Base-by-base conservation (phyloP, 176 grass and related monocot species). In the Saccharum officinarum region DNA sequence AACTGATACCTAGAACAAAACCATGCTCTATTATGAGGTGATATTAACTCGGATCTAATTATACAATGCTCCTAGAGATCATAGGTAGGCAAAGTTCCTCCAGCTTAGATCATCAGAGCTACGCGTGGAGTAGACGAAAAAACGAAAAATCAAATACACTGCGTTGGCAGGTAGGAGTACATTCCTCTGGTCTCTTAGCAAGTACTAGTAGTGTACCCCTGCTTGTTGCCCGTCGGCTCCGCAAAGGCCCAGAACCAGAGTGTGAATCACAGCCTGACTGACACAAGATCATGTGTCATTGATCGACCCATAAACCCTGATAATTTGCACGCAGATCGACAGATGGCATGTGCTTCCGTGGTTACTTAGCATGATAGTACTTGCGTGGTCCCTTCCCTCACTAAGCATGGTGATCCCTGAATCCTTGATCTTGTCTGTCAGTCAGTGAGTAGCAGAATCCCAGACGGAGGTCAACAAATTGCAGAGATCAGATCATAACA, bases 391-490 rank as follows among this genome's bases (percentile, higher is more conserved):
- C 25, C 23, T 73, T 47, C n/a, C 25, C n/a, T 73, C 8, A 3
- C 41, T 42, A 42, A 42, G 44, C n/a, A 73, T 46, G 71, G 14
- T 8, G 25, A 49, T 73, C 42, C 44, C 6, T 73, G 23, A 47
- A 47, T 25, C 12, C 41, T 73, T 73, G 71, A 73, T 73, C 71
- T 73, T 73, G 71, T 73, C 70, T 46, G 13, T 72, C 71, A 46
- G 42, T 73, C 5, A 47, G n/a, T 25, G 39, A 72, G 70, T 14
- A 30, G 41, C 71, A 46, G 70, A 73, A 46, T 46, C n/a, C 70
- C 70, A 65, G 26, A 74, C 9, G 26, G 72, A 33, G 28, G 72
- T 34, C 45, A 52, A 75, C 72, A 34, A 34, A 4, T 52, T 22
- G 72, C 72, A 75, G 72, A 52, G 72, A 52, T 75, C 26, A 34